Evolutionary conservation across 1,284 basidiomycete genomes (phyloP).

Genomic region (Rhodotorula sp.): DNA sequence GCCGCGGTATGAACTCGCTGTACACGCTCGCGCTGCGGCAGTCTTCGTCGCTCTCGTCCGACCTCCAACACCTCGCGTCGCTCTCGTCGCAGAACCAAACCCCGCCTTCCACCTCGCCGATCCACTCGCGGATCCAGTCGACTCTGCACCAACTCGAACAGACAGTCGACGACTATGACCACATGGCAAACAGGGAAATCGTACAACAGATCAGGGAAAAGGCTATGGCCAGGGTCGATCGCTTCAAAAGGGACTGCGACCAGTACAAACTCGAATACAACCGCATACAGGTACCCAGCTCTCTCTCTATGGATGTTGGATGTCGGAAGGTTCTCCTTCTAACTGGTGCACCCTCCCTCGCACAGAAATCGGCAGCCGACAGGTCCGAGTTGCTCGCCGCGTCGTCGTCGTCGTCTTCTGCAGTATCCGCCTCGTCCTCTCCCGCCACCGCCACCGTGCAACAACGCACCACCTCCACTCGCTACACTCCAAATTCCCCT

Average conservation of each 20-base stretch:
- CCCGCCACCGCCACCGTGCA: slow-evolving; percentile 13
- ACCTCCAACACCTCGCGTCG: slow-evolving; percentile 56
- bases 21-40: slow-evolving; percentile 91
- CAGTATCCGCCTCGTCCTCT: slow-evolving; percentile 7
- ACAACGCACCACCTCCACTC: slow-evolving; percentile 4
- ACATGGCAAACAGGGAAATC: slow-evolving; percentile 90
- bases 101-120: slow-evolving; percentile 26
- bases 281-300: slow-evolving; percentile 50
- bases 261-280: slow-evolving; percentile 53
- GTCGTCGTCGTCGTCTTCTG: slow-evolving; percentile 37
- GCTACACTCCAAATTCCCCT: background rate
- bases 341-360: too few relatives aligned
- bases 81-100: background rate
- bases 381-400: slow-evolving; percentile 59
- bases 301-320: too few relatives aligned
- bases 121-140: slow-evolving; percentile 80
- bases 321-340: too few relatives aligned
- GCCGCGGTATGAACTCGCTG: slow-evolving; percentile 78
- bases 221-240: slow-evolving; percentile 66
- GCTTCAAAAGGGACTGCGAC: slow-evolving; percentile 52
- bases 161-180: slow-evolving; percentile 92
- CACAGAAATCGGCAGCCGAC: slow-evolving; percentile 60
- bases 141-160: slow-evolving; percentile 86
- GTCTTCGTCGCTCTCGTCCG: slow-evolving; percentile 79
- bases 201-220: slow-evolving; percentile 92